Percentiles rank a stretch among this genome's conserved stretches.
These are phyloP conservation scores for Pyracantha coccinea DNA, from an alignment of 331 rosid species.

Conservation along the genomic window DNA sequence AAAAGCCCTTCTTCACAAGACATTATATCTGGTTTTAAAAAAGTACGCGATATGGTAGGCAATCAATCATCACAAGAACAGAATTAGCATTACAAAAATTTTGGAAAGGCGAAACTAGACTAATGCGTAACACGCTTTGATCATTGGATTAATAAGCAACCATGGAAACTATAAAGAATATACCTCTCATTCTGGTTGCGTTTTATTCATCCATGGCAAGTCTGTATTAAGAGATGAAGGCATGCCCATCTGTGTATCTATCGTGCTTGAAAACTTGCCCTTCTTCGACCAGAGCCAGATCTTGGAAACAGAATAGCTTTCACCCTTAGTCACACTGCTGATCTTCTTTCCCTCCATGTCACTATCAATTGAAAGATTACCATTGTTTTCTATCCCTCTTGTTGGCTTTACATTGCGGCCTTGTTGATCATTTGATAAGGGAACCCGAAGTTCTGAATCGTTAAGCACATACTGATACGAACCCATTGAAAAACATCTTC, in stretches of 20 bases:
- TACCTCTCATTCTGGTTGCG: constrained; percentile 52
- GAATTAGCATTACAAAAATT: constrained; percentile 40
- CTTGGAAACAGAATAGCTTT: constrained; percentile 93
- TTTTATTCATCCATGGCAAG: constrained; percentile 63
- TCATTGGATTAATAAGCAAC: constrained; percentile 19
- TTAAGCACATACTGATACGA: constrained; percentile 86
- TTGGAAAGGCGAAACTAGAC: constrained; percentile 12
- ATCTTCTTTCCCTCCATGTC: constrained; percentile 83
- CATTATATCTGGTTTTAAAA: constrained; percentile 11
- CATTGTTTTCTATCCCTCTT: constrained; percentile 34
- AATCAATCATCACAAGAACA: constrained; percentile 36
- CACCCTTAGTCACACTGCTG: constrained; percentile 74
- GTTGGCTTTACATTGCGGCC: constrained; percentile 18
- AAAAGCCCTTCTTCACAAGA: constrained; percentile 18
- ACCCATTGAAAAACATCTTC: constrained; percentile 96
- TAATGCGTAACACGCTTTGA: constrained; percentile 14
- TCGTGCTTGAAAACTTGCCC: constrained; percentile 58
- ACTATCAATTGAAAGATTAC: constrained; percentile 34
- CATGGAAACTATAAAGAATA: constrained; percentile 22
- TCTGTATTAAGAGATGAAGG: constrained; percentile 60
- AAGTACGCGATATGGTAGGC: constrained; percentile 24
- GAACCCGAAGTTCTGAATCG: constrained; percentile 58
- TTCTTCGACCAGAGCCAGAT: constrained; percentile 97
- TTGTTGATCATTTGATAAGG: constrained; percentile 40
- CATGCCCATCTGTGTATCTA: constrained; percentile 50